Conservation (phyloP, 306 rosid species). For the Rubus parviflorus region DNA sequence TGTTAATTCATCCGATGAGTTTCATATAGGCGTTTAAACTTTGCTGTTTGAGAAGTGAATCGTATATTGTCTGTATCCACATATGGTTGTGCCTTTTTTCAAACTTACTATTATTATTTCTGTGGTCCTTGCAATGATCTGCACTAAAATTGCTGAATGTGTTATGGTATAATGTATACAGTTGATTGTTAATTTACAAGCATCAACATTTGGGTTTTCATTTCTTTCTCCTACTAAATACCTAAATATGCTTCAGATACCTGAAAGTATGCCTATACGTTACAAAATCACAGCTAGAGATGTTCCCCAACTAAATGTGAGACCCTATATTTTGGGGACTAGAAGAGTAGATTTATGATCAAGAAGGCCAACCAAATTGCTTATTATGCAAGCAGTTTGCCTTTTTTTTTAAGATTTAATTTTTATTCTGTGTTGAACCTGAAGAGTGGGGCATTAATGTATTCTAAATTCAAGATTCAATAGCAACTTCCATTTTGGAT, state of each 20-base stretch:
- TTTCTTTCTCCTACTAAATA: not conserved
- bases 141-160: not conserved
- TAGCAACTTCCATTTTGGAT: not conserved
- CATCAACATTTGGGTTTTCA: conserved; percentile 2
- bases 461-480: too few relatives aligned
- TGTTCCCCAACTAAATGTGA: too few relatives aligned
- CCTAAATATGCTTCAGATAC: not conserved
- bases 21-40: not conserved
- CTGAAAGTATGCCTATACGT: too few relatives aligned
- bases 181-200: not conserved
- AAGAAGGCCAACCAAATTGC: too few relatives aligned
- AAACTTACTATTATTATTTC: not conserved
- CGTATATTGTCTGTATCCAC: not conserved
- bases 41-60: not conserved
- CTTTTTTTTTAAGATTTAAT: too few relatives aligned
- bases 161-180: not conserved
- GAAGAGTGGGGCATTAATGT: not conserved
- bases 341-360: too few relatives aligned
- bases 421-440: too few relatives aligned
- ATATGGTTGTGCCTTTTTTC: not conserved
- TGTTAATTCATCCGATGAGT: not conserved
- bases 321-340: too few relatives aligned
- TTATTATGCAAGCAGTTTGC: too few relatives aligned
- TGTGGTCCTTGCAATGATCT: not conserved
- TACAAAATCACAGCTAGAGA: too few relatives aligned